Evolutionary conservation across 257 asterid species (phyloP).

Genomic region (Paulownia fortunei): DNA sequence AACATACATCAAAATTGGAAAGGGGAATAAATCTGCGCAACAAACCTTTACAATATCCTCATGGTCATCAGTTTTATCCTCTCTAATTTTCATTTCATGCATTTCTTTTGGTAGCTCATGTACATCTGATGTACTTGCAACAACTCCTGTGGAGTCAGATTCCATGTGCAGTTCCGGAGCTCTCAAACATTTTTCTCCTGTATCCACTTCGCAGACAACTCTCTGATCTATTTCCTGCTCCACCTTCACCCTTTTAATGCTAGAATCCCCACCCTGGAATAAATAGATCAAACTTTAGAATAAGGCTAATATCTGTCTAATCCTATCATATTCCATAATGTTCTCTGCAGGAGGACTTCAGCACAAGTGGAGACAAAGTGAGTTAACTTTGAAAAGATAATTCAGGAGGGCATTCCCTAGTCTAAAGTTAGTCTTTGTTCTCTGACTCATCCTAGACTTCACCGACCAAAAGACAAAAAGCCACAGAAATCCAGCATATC

Average conservation of each 20-base stretch:
- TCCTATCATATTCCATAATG: background rate
- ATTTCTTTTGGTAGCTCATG: slow-evolving; percentile 65
- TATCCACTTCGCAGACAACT: slow-evolving; percentile 42
- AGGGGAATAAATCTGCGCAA: background rate
- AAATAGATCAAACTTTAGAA: slow-evolving; percentile 12
- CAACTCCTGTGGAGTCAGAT: slow-evolving; percentile 47
- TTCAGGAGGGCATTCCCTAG: background rate
- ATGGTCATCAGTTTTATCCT: slow-evolving; percentile 44
- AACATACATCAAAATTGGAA: background rate
- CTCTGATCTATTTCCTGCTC: slow-evolving; percentile 57
- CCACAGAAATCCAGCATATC: background rate
- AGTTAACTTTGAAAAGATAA: background rate
- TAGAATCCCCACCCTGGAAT: slow-evolving; percentile 66
- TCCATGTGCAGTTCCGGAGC: slow-evolving; percentile 39
- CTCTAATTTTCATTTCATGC: slow-evolving; percentile 66
- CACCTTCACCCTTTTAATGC: slow-evolving; percentile 69
- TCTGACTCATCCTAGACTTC: background rate
- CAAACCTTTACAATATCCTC: slow-evolving; percentile 66
- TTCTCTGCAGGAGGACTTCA: background rate
- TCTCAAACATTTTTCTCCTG: slow-evolving; percentile 41
- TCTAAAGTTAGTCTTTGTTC: background rate
- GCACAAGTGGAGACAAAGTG: background rate
- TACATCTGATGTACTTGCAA: slow-evolving; percentile 48
- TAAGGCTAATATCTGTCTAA: background rate
- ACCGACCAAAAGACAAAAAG: background rate